Percentiles rank a stretch among this genome's conserved stretches.
Evolutionary conservation across 192 early-diverging fungal genomes (phyloP).

Genomic region (Rhizoclosmatium sp.): DNA sequence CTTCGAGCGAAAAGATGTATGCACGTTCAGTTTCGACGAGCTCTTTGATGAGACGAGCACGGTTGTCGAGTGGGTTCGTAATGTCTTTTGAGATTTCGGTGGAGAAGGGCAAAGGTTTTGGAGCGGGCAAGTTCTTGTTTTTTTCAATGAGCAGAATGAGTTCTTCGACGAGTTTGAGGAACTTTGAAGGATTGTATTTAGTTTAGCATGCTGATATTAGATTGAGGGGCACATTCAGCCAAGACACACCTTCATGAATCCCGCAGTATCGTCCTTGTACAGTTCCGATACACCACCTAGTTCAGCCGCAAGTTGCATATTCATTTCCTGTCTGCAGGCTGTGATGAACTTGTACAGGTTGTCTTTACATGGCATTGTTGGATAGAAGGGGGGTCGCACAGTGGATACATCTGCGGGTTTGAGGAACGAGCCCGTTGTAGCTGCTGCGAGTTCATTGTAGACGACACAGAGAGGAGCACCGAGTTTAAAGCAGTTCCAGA

Average conservation of each 20-base stretch:
- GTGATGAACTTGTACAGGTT: slow-evolving; percentile 88
- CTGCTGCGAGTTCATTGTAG: slow-evolving; percentile 51
- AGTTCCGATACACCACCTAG: slow-evolving; percentile 87
- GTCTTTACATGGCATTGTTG: slow-evolving; percentile 77
- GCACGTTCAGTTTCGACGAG: slow-evolving; percentile 94
- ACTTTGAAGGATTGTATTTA: slow-evolving; percentile 53
- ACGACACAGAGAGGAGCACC: slow-evolving; percentile 60
- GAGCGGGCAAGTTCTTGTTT: slow-evolving; percentile 65
- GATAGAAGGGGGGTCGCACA: slow-evolving; percentile 33
- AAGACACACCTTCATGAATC: slow-evolving; percentile 86
- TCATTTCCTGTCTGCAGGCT: slow-evolving; percentile 72
- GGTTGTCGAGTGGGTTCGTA: slow-evolving; percentile 79
- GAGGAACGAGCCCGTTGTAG: slow-evolving; percentile 40
- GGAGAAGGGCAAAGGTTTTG: slow-evolving; percentile 52
- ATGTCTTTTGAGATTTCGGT: slow-evolving; percentile 23
- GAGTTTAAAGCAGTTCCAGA: background rate
- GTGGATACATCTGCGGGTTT: slow-evolving; percentile 48
- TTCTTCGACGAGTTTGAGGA: slow-evolving; percentile 82
- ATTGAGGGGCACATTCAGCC: background rate
- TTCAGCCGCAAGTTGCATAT: slow-evolving; percentile 69
- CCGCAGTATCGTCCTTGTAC: slow-evolving; percentile 94
- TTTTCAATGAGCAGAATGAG: slow-evolving; percentile 83
- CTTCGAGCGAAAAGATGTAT: slow-evolving; percentile 90
- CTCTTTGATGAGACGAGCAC: slow-evolving; percentile 86
- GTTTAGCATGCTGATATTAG: background rate